Evolutionary conservation across 169 alveolate species (phyloP).

Genomic region (Theileria annulata): DNA sequence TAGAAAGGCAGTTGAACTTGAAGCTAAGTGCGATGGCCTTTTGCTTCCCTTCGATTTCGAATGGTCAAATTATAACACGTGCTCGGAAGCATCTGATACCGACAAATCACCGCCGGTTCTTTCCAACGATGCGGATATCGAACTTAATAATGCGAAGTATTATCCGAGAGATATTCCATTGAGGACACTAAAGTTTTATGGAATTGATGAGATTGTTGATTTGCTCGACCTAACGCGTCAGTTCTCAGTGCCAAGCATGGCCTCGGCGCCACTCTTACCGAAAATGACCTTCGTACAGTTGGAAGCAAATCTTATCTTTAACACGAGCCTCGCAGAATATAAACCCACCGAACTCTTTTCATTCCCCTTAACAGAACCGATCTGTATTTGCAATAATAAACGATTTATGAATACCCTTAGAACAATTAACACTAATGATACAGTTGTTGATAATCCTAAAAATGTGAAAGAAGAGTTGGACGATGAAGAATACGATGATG

Average conservation of each 20-base stretch:
- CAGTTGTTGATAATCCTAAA: neutral
- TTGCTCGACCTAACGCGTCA: slow-evolving; percentile 33
- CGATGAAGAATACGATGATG: slow-evolving; percentile 24
- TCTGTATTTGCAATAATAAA: slow-evolving; percentile 36
- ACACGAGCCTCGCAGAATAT: slow-evolving; percentile 39
- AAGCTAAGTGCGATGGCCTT: slow-evolving; percentile 44
- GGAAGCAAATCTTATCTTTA: slow-evolving; percentile 24
- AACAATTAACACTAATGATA: neutral
- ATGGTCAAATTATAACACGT: slow-evolving; percentile 53
- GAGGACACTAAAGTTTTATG: slow-evolving; percentile 45
- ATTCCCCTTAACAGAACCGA: slow-evolving; percentile 28
- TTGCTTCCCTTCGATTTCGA: slow-evolving; percentile 59
- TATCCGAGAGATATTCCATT: slow-evolving; percentile 57
- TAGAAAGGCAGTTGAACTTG: slow-evolving; percentile 29
- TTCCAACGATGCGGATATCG: slow-evolving; percentile 40
- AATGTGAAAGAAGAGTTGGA: neutral
- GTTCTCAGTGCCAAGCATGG: slow-evolving; percentile 37
- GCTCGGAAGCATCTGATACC: slow-evolving; percentile 43
- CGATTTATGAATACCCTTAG: neutral
- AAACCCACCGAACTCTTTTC: slow-evolving; percentile 42
- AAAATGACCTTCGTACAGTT: slow-evolving; percentile 37
- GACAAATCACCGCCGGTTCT: slow-evolving; percentile 17
- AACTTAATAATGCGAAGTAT: slow-evolving; percentile 43
- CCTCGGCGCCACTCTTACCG: slow-evolving; percentile 38
- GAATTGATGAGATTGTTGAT: slow-evolving; percentile 54